A percentile compares a stretch with the other conserved stretches of the same genome.
Conservation (phyloP, 2,329 filamentous ascomycete species). For the Scedosporium dehoogii region DNA sequence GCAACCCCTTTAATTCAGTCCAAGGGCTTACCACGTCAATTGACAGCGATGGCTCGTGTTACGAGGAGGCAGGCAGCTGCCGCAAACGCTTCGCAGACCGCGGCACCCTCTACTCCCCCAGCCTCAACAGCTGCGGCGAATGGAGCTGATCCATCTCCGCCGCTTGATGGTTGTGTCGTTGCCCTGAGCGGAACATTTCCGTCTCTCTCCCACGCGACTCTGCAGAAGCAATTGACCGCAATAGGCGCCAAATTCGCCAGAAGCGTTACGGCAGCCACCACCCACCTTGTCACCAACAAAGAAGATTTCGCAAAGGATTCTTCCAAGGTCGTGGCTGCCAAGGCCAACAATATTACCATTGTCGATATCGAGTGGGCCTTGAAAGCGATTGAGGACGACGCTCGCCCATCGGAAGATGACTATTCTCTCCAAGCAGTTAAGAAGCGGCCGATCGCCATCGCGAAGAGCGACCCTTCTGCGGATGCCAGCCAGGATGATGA, state of each 20-base stretch:
- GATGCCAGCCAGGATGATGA: conserved; percentile 13
- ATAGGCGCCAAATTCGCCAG: conserved; percentile 40
- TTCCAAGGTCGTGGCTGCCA: conserved; percentile 40
- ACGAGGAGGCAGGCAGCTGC: not conserved
- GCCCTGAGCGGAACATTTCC: conserved; percentile 53
- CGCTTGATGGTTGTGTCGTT: conserved; percentile 40
- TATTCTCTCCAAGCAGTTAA: conserved; percentile 11
- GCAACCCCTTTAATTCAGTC: not conserved
- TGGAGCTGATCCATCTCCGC: conserved; percentile 9
- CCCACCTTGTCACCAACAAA: conserved; percentile 47
- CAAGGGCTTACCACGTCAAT: not conserved
- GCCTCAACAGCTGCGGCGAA: conserved; percentile 2
- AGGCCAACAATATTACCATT: conserved; percentile 38
- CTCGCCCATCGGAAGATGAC: conserved; percentile 15
- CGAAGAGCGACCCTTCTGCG: conserved; percentile 12
- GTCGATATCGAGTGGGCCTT: conserved; percentile 53
- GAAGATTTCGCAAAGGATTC: conserved; percentile 39
- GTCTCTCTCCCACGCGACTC: conserved; percentile 36
- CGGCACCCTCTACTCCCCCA: not conserved
- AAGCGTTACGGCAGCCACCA: conserved; percentile 38
- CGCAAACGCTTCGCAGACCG: not conserved
- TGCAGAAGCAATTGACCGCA: conserved; percentile 34
- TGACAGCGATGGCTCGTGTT: not conserved
- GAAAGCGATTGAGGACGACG: conserved; percentile 32
- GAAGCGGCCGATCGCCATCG: conserved; percentile 11